Base-by-base conservation (phyloP, 2,329 filamentous ascomycete genomes). In the Cladosporium phlei region DNA sequence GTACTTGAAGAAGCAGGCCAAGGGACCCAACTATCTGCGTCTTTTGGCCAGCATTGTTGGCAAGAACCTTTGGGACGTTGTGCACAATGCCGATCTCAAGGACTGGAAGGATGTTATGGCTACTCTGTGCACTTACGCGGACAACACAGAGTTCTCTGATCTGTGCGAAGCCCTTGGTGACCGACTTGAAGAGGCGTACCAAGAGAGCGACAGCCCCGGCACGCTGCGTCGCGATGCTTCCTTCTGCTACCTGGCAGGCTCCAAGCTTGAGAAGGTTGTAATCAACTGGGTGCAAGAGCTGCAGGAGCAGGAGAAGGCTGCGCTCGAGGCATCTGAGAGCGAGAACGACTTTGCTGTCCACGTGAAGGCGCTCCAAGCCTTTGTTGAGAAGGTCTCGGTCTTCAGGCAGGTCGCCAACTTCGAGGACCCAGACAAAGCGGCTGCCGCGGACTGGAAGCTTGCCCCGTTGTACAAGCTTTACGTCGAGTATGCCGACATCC, bases 81-180 rank as follows among this genome's bases (percentile, higher is more conserved):
- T 97, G 6, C 88, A 97, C 70, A 98, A 98, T 61, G 93, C 91
- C 6, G 87, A 96, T 61, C 72, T 98, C 35, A 78, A 79, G 43
- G 86, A 93, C 68, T 98, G 93, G 94, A 97, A 94, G 70, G 93
- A 97, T 68, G 84, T 91, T 3, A 94, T 98, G 86, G 90, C 88
- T 21, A 86, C 90, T 1, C 73, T 98, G 45, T 98, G 93, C 77
- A 97, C 93, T 1, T 98, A 91, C 67, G 93, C 93, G 1, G 85
- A 94, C 53, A 85, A 89, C 34, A 79, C 80, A 29, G 91, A 98
- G 58, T 98, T 98, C 65, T 82, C 91, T 4, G 89, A 96, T 63
- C 82, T 98, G 9, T 98, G 91, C 61, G 93, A 98, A 66, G 88
- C 88, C 22, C 79, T 98, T 17, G 93, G 93, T 57, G 94, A 98